Base-by-base conservation (phyloP, 2,329 filamentous ascomycete species). In the Zymoseptoria crescenta region DNA sequence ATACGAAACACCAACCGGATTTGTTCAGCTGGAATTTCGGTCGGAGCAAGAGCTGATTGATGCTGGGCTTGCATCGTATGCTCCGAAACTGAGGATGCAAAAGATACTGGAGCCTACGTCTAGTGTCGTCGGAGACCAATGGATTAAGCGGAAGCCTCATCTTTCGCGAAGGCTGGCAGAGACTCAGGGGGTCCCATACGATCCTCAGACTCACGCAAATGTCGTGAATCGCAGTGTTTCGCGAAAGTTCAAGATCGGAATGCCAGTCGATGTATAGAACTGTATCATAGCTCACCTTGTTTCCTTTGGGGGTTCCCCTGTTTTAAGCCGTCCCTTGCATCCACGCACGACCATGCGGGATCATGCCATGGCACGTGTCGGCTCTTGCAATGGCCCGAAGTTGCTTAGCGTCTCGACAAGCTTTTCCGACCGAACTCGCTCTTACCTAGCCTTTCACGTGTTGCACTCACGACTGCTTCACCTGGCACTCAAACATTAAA, bases 1-100 rank as follows among this genome's bases (percentile, higher is more conserved):
- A 30, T 72, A 73, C 48, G 68, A 73, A 30, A 68, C 64, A 6
- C 59, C 67, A 3, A 69, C 66, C n/a, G 72, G 71, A 7, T 52
- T 66, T 19, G 58, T 74, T 13, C 62, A 69, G 51, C 60, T 73
- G 41, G 51, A 62, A 20, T 50, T 67, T 6, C 54, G 62, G 2
- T 41, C 48, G 9, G 30, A 65, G 27, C 59, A 62, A 49, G 58
- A 62, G 29, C 55, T 61, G 20, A 29, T 19, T 7, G 29, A 29
- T 19, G 24, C n/a, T 52, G 51, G 24, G 20, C n/a, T 28, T 13
- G 20, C 20, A 24, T 13, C 4, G 2, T 29, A 28, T 29, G 51
- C 20, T 9, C 19, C 24, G 4, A 52, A 29, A n/a, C 5, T 19
- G 20, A 29, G 24, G n/a, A 19, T 4, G 2, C 27, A 24, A 52